These are phyloP conservation scores for Russula ochroleuca DNA, from an alignment of 768 basidiomycete species.

Conservation along the genomic window DNA sequence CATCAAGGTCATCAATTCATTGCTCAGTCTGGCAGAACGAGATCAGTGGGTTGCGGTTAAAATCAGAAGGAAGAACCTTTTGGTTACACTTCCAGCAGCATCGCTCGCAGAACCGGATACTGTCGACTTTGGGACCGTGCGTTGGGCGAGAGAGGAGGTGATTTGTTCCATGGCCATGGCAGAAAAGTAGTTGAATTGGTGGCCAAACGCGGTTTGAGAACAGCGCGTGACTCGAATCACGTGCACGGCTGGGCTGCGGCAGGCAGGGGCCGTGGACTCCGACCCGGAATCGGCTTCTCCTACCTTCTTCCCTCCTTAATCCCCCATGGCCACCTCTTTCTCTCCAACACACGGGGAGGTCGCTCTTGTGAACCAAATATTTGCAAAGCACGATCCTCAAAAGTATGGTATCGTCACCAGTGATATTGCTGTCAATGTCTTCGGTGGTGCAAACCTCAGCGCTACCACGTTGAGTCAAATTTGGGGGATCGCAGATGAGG, in stretches of 20 bases:
- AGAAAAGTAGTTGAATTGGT: not conserved
- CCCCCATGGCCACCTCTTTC: conserved; percentile 41
- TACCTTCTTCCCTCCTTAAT: not conserved
- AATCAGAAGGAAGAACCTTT: conserved; percentile 53
- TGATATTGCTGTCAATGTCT: conserved; percentile 84
- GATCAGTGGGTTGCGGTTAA: conserved; percentile 12
- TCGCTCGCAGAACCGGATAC: conserved; percentile 50
- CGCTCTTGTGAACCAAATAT: conserved; percentile 68
- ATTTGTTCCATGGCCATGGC: conserved; percentile 77
- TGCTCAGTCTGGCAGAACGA: conserved; percentile 52
- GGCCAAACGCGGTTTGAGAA: not conserved
- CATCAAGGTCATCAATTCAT: conserved; percentile 87
- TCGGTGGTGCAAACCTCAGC: conserved; percentile 76
- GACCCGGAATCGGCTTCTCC: not conserved
- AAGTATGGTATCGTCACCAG: conserved; percentile 83
- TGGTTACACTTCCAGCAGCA: conserved; percentile 73
- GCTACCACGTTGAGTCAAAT: conserved; percentile 83
- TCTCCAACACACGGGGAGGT: conserved; percentile 46
- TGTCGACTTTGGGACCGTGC: conserved; percentile 54
- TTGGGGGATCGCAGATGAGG: conserved; percentile 88
- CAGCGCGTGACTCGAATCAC: conserved; percentile 9
- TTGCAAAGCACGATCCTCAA: conserved; percentile 67
- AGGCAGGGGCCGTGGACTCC: not conserved
- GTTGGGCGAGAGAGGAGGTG: conserved; percentile 54
- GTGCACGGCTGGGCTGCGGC: not conserved